Base-by-base conservation (phyloP, 108 stramenopile species). In the Skeletonema tropicum region DNA sequence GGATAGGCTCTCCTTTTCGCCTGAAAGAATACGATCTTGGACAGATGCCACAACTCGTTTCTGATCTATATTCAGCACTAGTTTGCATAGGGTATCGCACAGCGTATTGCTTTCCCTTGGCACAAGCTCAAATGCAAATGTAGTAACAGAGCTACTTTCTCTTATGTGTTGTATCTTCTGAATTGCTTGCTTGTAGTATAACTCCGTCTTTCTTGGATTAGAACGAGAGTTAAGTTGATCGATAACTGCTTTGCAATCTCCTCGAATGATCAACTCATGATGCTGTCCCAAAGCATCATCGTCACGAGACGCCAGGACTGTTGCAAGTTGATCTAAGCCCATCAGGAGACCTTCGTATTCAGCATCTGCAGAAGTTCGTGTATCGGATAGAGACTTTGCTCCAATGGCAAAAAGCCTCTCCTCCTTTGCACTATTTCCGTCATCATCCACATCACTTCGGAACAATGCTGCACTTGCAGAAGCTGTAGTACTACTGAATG, bases 201-300 rank as follows among this genome's bases (percentile, higher is more conserved):
- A 15, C 46, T 87, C 69, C 68, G 89, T 46, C 72, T 88, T 91
- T 60, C 90, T 77, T 7, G 90, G 86, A 10, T 60, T 60, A 10
- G 90, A 78, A 11, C 58, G 75, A 9, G 80, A 86, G 17, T 76
- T 75, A 32, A 91, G 62, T 63, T 90, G 89, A 67, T 90, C 86
- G 0, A 90, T 89, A 14, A 93, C 88, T 32, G 86, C 75, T 68
- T 91, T 90, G 66, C 93, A 91, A 73, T 94, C 93, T 3, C 93
- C 93, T 35, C 78, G 68, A 32, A 93, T 74, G 1, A 71, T 69
- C 11, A 93, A 49, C 32, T 33, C 19, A 17, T 68, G 57, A 29
- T 68, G 57, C 26, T 42, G 17, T 31, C 13, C 5, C 38, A 64
- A 5, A 14, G 14, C 14, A 55, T 19, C 5, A 25, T 57, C 58